Evolutionary conservation across 2,329 filamentous ascomycete species (phyloP), one percentile per base, ranked within the genome.

Genomic region (Ilyonectria robusta): DNA sequence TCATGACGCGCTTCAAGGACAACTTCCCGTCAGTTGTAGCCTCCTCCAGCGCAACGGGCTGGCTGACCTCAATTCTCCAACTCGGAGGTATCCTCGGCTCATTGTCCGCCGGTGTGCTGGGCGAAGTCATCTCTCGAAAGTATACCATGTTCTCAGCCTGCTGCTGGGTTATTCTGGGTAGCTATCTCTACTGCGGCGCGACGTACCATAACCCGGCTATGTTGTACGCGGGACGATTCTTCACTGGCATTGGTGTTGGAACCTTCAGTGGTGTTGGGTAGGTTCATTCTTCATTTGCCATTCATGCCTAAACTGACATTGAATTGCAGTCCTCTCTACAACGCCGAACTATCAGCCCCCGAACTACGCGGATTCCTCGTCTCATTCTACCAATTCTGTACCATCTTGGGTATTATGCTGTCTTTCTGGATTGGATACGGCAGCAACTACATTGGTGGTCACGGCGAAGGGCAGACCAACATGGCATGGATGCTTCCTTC

Each of bases 321-420:
- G 26, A 3, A 26, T 5, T 10, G 1, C 13, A 61, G 82, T 7
- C 84, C 84, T 1, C 71, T 86, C 0, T 87, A 87, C 72, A 85
- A 85, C 54, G 83, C 84, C 29, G 87, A 89, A 73, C 79, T 85
- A 6, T 85, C 87, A 1, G 85, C 89, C 10, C 90, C 91, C 1
- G 90, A 93, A 76, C 84, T 92, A n/a, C 84, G 91, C 63, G 91
- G 91, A 42, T 86, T 89, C 17, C 83, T 92, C 2, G 89, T 92
- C 15, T 88, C 87, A 6, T 83, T 92, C 9, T 90, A 92, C 66
- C 90, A 91, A 69, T 84, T 92, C 17, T 70, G 67, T 9, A 75
- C 73, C 1, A 75, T 75, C 33, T 56, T 75, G 13, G 80, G 62
- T 78, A 81, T 89, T 59, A 84, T 85, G 82, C 80, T 87, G 23